Evolutionary conservation across 2,329 filamentous ascomycete species (phyloP), one percentile per base, ranked within the genome.

Genomic region (Fusarium sp.): DNA sequence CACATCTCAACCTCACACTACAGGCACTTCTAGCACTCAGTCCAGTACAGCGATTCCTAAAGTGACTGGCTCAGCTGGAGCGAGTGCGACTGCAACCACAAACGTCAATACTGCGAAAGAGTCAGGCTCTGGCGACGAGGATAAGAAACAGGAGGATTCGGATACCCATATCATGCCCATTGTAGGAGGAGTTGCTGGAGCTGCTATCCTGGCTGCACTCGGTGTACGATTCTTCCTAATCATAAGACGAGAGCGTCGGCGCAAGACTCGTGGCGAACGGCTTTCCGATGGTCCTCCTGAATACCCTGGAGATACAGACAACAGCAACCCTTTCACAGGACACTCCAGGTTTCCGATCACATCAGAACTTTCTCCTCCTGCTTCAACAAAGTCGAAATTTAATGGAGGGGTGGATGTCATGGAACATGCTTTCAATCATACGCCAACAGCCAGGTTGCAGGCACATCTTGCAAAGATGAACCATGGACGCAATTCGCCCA

Each of bases 221-320:
- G 77, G 77, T 8, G 74, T 70, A 1, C 78, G 77, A 0, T 65
- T 77, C 1, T 77, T 80, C 25, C 77, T 84, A 58, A 79, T 84
- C 71, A 77, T 83, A 44, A 71, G 81, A 25, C 79, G 75, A 44
- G 77, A 73, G 40, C 79, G 77, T 30, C 78, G 75, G 27, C 74
- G 65, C 24, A 42, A 73, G n/a, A 45, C 46, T 12, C 62, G 62
- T 20, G 77, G 75, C 40, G 65, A 76, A 25, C 59, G 72, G 34
- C 62, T 79, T 22, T 58, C 60, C 5, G 63, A 66, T 11, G 44
- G 72, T 38, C 59, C 62, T 24, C 55, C 75, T 12, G 66, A 74
- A 6, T 72, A 73, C 56, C 71, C 70, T 18, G 79, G 79, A 6
- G 81, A 80, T 55, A 76, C 68, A 59, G 74, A 70, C 4, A 74